Evolutionary conservation across 176 grass and related monocot species (phyloP), one percentile per base, ranked within the genome.

Genomic region (Oryza coarctata): DNA sequence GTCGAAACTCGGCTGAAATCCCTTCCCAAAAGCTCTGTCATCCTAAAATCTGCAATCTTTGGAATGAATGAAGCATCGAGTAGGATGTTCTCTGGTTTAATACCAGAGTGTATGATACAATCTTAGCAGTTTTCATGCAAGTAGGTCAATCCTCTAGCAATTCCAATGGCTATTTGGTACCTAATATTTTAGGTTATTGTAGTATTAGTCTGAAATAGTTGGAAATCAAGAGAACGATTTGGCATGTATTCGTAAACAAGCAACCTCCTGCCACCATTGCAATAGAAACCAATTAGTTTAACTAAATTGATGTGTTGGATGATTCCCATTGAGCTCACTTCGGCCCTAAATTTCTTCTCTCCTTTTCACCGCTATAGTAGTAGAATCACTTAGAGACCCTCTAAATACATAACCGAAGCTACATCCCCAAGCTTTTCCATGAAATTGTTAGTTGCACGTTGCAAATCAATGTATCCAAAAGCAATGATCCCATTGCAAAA

Each of bases 291-390:
- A 41, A 81, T 60, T 9, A 81, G 12, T 40, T 69, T 81, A 6
- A 60, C 79, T 22, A 81, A 62, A 61, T 71, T 81, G 1, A 25
- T 62, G 13, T 81, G 79, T 0, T 81, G 79, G 9, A 62, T 57
- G 25, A 81, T 38, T 12, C 79, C 79, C n/a, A 81, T 61, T 28
- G 79, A 81, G 14, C 79, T 81, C 67, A 71, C 49, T 33, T 81
- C 79, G 9, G 79, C 79, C 12, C 79, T 71, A 47, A 81, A 81
- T 23, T 81, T 67, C 67, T 81, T 81, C 67, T 81, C 79, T 29
- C 50, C 34, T 81, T 71, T 81, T 71, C 79, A 71, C 79, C 1
- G 66, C 79, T 71, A 81, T 61, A 6, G n/a, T 9, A 32, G 25
- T 60, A 0, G 50, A 62, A 7, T 32, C 50, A 3, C 3, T n/a